Evolutionary conservation across 2,329 filamentous ascomycete genomes (phyloP).

Genomic region (Penicillium paneum): DNA sequence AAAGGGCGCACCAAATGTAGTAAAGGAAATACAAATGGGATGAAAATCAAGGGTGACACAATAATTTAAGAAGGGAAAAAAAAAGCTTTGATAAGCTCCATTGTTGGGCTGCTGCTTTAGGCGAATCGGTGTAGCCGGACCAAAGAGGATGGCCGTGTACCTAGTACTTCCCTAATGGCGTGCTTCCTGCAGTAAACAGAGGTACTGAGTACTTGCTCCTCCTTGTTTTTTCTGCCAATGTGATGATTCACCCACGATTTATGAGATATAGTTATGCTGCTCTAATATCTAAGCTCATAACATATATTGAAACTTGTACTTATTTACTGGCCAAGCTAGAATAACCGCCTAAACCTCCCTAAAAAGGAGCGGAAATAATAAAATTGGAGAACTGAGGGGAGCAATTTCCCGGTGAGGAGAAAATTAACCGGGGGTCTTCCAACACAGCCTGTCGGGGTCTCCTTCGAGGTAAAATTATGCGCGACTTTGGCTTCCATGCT

Average conservation of each 20-base stretch:
- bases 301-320: neutral
- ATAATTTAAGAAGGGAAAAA: constrained; percentile 15
- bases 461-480: neutral
- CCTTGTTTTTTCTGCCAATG: neutral
- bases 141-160: constrained; percentile 1
- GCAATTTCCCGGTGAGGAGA: constrained; percentile 21
- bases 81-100: constrained; percentile 19
- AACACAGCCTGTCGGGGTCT: neutral
- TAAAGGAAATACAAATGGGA: constrained; percentile 9
- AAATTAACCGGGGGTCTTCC: constrained; percentile 17
- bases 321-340: neutral
- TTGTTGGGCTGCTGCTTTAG: constrained; percentile 31
- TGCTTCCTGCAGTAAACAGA: neutral
- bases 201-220: constrained; percentile 3
- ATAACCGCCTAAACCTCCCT: neutral
- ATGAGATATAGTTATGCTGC: neutral
- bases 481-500: neutral
- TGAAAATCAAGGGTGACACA: constrained; percentile 7
- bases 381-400: constrained; percentile 26
- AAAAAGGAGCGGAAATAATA: neutral
- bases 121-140: constrained; percentile 35
- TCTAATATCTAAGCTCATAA: too few relatives aligned
- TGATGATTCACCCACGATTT: neutral
- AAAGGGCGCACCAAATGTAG: constrained; percentile 23
- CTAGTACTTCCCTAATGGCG: constrained; percentile 9